These are phyloP conservation scores for Akanthomyces dipterigenus DNA, from an alignment of 2,329 filamentous ascomycete genomes.

Conservation along the genomic window DNA sequence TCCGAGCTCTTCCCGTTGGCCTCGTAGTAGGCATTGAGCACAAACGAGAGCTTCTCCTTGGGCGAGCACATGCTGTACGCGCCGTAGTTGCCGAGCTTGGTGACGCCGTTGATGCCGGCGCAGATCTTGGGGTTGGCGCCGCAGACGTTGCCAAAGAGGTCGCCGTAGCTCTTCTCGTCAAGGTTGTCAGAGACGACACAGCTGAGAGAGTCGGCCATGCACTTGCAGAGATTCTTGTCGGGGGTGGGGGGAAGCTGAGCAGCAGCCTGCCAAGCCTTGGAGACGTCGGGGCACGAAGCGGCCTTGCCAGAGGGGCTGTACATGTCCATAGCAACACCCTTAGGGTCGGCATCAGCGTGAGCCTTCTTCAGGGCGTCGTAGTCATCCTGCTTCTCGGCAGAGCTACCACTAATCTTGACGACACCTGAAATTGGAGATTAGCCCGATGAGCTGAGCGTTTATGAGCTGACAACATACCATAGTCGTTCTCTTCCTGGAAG, in stretches of 20 bases:
- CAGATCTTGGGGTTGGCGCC: conserved; percentile 51
- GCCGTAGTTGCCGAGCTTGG: conserved; percentile 62
- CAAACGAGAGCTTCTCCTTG: conserved; percentile 63
- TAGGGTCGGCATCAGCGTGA: conserved; percentile 61
- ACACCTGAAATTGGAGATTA: conserved; percentile 45
- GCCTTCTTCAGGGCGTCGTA: conserved; percentile 66
- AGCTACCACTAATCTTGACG: conserved; percentile 46
- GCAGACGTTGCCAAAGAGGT: conserved; percentile 71
- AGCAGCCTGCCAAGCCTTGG: conserved; percentile 53
- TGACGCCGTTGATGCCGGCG: conserved; percentile 61
- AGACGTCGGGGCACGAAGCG: conserved; percentile 63
- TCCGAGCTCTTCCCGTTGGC: conserved; percentile 43
- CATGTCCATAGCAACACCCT: conserved; percentile 53
- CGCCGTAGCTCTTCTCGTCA: conserved; percentile 50
- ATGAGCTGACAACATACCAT: conserved; percentile 47
- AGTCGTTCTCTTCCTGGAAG: conserved; percentile 85
- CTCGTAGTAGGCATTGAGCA: conserved; percentile 39
- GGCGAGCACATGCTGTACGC: conserved; percentile 71
- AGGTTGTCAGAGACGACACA: conserved; percentile 61
- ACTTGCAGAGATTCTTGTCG: conserved; percentile 71
- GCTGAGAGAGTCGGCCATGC: conserved; percentile 69
- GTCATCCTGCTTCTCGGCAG: conserved; percentile 59
- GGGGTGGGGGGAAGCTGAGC: conserved; percentile 72
- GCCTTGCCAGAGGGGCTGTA: conserved; percentile 73
- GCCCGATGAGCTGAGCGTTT: not conserved